Evolutionary conservation across 306 rosid genomes (phyloP), one percentile per base, ranked within the genome.

Genomic region (Sicyos edulis): DNA sequence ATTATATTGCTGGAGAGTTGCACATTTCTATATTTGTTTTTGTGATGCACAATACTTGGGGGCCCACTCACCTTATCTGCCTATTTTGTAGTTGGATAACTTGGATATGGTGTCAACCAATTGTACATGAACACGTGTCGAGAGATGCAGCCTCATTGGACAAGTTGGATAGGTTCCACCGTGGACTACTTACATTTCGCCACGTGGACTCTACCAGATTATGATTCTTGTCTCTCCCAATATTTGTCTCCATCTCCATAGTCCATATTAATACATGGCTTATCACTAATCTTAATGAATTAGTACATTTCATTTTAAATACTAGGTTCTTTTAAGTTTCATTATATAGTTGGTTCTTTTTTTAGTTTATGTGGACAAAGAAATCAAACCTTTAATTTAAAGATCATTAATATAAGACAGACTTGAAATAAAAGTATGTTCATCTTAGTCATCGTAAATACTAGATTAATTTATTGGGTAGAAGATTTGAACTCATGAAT

Each of bases 71-170:
- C 85, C 96, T 87, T 93, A 93, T 93, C 99, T 80, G 50, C 56
- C 75, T 53, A 71, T 83, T 83, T 84, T 85, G 81, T 65, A 53
- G 71, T 88, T 75, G 89, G 96, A 90, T 90, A 92, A 85, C 55
- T 72, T 80, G 85, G 90, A 85, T 92, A 61, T 81, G 76, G 75
- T 24, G 0, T 58, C 16, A 1, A 3, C 96, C 96, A 90, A 88
- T 85, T 65, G 61, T 3, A 0, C 11, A 5, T 13, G 0, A 34
- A 40, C 29, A 55, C 44, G 77, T 74, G 62, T 72, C 11, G 0
- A 2, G 11, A 11, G 7, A 3, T 6, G 10, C 24, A 76, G 63
- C 59, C 68, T 17, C 22, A 17, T 67, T 78, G 72, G 78, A 76
- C 89, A 76, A 80, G 79, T 76, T 86, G 88, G 92, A 86, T 92